Base-by-base conservation (phyloP, 345 rosid genomes). In the Populus ilicifolia region DNA sequence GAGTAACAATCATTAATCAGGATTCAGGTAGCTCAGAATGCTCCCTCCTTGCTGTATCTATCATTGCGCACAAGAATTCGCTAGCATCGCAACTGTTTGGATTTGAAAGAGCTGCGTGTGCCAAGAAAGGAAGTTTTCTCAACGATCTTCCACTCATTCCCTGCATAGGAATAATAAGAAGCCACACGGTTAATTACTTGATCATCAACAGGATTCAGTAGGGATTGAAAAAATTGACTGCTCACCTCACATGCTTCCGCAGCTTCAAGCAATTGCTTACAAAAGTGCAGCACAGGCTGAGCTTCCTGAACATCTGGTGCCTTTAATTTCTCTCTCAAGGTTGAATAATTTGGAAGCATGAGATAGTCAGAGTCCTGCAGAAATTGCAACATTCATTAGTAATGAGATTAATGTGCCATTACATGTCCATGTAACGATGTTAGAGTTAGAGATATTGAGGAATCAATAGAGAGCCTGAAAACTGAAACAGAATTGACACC, bases 131-230 rank as follows among this genome's bases (percentile, higher is more conserved):
- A 78, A 96, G 99, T 85, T 94, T 96, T 69, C 98, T 86, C 44
- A 96, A 78, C 25, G 98, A 84, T 75, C 99, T 90, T 81, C 98
- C 98, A 80, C 98, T 93, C 86, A 93, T 74, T 35, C 98, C 97
- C 99, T 96, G 85, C 41, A 76, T 39, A 76, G 63, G 54, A 77
- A 77, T 74, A 80, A 67, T 33, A 68, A 25, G 13, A 29, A 39
- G 25, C 13, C 9, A 44, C 1, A n/a, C 14, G 18, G 17, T 5
- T 27, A 41, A 67, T 54, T 25, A 20, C 11, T 30, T 25, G 35
- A 63, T 63, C 67, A 23, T 52, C 20, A 52, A 21, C 73, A 29
- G 25, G 63, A 62, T 46, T 73, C 70, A 21, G 12, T 25, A 38
- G 46, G n/a, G 17, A 75, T 21, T 36, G 25, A 70, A 80, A 67